A percentile compares a stretch with the other conserved stretches of the same genome.
These are phyloP conservation scores for Cordyceps fumosorosea DNA, from an alignment of 2,329 filamentous ascomycete genomes.

Conservation along the genomic window DNA sequence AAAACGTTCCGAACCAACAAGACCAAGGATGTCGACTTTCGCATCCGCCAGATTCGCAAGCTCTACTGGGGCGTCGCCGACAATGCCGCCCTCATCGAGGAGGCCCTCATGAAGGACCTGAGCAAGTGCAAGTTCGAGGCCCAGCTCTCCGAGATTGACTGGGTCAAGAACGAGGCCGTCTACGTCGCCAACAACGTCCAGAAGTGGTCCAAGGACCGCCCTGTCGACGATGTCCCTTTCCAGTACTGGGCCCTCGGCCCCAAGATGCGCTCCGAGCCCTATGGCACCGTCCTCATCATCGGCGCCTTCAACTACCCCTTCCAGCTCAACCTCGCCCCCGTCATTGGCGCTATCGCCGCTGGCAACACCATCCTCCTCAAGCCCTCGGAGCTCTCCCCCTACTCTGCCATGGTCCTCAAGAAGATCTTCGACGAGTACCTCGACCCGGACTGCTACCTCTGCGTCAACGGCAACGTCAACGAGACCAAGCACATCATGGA, in stretches of 20 bases:
- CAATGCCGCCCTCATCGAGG: constrained; percentile 63
- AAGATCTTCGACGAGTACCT: constrained; percentile 70
- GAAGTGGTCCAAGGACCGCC: constrained; percentile 78
- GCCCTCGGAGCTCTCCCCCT: constrained; percentile 76
- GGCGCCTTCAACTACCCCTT: constrained; percentile 93
- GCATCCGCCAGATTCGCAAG: constrained; percentile 80
- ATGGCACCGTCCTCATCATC: constrained; percentile 79
- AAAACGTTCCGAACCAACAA: constrained; percentile 69
- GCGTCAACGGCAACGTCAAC: constrained; percentile 73
- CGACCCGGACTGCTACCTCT: constrained; percentile 67
- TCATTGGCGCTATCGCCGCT: constrained; percentile 85
- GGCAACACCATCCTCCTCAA: constrained; percentile 89
- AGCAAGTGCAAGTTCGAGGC: constrained; percentile 73
- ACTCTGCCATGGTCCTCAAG: constrained; percentile 70
- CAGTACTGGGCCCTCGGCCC: constrained; percentile 64
- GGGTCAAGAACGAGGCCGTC: constrained; percentile 74
- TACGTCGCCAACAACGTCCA: constrained; percentile 71
- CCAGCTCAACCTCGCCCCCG: constrained; percentile 68
- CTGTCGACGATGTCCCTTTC: constrained; percentile 60
- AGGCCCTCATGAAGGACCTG: constrained; percentile 72
- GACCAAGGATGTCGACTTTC: constrained; percentile 76
- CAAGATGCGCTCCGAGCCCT: constrained; percentile 76
- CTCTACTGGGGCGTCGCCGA: constrained; percentile 91
- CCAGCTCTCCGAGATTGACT: constrained; percentile 66
- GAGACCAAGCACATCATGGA: constrained; percentile 79